Evolutionary conservation across 2,329 filamentous ascomycete genomes (phyloP), one percentile per base, ranked within the genome.

Genomic region (Hypoxylon sp.): DNA sequence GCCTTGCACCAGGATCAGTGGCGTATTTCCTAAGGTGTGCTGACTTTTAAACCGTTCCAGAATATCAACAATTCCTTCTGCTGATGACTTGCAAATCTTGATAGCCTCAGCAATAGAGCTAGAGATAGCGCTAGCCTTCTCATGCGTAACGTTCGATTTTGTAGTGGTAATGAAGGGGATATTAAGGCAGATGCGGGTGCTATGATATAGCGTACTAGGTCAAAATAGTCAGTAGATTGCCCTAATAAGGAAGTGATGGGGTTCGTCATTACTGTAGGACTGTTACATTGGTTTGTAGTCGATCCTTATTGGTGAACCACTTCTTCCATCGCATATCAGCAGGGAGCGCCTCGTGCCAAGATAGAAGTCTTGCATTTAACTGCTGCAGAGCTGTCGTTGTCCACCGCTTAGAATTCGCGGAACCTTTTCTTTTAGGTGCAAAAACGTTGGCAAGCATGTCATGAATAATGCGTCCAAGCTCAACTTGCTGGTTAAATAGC

Each of bases 321-420:
- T 54, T 53, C 50, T 53, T 53, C 50, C 50, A 53, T 53, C 50
- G 35, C 50, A 53, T 53, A 52, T 53, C 50, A 10, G 31, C 31
- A 35, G 50, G 50, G 17, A 53, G 50, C 3, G 50, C 50, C 39
- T 53, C 50, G 31, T 53, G 50, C 50, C 50, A 53, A 53, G 50
- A 53, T 24, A 53, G 26, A 14, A 53, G 50, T 13, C 50, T 53
- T 5, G 50, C 50, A 37, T 53, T 53, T 3, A 53, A 17, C 11
- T 53, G 50, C 11, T 53, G 50, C 19, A 53, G 35, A 5, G 35
- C 35, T 37, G 35, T 37, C 5, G 35, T 37, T 5, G 35, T 37
- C 35, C 35, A 37, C 35, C 31, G 13, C 14, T n/a, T 37, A 37
- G 35, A 37, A 37, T 13, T 37, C 35, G 35, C 9, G 2, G 35